Percentiles rank a stretch among this genome's conserved stretches.
These are phyloP conservation scores for Acanthamoeba lenticulata DNA, from an alignment of 208 protist species.

Conservation along the genomic window DNA sequence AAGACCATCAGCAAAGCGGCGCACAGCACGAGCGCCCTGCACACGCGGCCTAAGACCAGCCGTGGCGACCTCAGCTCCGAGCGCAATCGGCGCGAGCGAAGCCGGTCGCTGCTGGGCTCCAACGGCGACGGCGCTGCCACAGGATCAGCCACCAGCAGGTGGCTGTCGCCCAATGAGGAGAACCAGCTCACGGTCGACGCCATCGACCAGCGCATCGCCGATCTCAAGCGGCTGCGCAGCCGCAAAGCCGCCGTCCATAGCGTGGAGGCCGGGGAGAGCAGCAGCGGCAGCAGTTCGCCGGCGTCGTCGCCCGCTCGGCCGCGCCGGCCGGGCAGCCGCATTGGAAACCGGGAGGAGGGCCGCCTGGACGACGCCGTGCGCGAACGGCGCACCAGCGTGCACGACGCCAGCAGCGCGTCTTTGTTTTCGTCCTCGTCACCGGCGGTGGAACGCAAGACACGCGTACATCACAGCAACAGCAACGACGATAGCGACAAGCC, in stretches of 20 bases:
- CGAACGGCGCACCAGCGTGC: background rate
- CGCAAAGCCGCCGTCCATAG: background rate
- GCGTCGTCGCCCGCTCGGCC: background rate
- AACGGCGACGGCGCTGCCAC: background rate
- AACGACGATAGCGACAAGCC: background rate
- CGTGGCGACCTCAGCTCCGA: background rate
- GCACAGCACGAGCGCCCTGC: background rate
- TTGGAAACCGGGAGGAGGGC: background rate
- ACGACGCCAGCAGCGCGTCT: no score
- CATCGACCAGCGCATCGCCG: background rate
- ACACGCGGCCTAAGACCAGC: background rate
- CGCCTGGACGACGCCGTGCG: background rate
- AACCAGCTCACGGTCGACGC: background rate
- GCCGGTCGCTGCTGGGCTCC: background rate
- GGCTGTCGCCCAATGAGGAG: background rate
- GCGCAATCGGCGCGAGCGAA: background rate
- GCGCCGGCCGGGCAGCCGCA: background rate
- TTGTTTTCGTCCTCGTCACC: no score
- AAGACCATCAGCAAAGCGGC: no score
- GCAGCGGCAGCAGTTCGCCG: background rate
- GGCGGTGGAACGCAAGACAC: no score
- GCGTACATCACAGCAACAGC: no score
- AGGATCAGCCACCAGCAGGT: background rate
- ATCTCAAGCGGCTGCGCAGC: background rate
- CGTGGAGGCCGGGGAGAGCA: background rate